Conservation (phyloP, 371 early-diverging fungal species). For the Catenaria anguillulae region DNA sequence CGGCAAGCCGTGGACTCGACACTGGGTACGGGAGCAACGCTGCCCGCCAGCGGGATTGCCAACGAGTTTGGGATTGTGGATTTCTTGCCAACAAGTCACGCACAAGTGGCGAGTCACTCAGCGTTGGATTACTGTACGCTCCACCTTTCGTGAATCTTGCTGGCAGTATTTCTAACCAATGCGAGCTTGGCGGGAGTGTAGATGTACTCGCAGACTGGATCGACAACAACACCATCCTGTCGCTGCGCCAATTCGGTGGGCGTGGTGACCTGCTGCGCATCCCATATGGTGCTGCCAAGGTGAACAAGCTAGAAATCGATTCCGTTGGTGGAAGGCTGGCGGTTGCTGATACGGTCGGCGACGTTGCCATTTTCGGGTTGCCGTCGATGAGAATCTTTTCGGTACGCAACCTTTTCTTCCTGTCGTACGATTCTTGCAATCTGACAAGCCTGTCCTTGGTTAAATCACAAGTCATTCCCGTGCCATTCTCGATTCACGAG, state of each 20-base stretch:
- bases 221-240: conserved; percentile 12
- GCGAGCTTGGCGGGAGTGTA: too few relatives aligned
- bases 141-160: too few relatives aligned
- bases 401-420: too few relatives aligned
- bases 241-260: conserved; percentile 20
- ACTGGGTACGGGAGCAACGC: too few relatives aligned
- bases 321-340: conserved; percentile 51
- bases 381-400: too few relatives aligned
- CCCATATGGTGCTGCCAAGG: conserved; percentile 58
- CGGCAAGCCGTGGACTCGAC: too few relatives aligned
- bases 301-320: conserved; percentile 46
- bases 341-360: conserved; percentile 33
- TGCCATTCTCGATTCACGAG: conserved; percentile 49
- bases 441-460: too few relatives aligned
- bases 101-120: neutral
- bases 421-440: too few relatives aligned
- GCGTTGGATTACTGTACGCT: neutral
- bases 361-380: neutral
- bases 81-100: neutral
- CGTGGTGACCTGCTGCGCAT: conserved; percentile 46
- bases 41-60: neutral
- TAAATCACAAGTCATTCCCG: conserved; percentile 12
- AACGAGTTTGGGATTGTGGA: neutral
- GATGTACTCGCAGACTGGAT: neutral
- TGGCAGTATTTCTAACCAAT: too few relatives aligned